These are phyloP conservation scores for Alnus glutinosa DNA, from an alignment of 306 rosid species.

Conservation along the genomic window DNA sequence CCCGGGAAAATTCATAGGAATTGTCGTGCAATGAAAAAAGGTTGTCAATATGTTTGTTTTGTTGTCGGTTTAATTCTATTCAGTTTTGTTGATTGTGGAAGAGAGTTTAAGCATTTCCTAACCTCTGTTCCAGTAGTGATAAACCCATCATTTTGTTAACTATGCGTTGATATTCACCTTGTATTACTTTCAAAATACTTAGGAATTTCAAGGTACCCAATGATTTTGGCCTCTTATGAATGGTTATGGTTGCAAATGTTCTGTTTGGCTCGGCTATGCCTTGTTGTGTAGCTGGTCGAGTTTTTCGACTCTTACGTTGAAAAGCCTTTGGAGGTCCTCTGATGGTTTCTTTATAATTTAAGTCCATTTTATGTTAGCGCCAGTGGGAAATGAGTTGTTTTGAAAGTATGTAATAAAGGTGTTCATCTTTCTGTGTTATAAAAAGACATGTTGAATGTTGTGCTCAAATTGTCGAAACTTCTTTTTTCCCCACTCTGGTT, in stretches of 20 bases:
- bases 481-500: background rate
- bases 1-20: background rate
- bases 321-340: no score
- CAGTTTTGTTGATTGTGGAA: background rate
- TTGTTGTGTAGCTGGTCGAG: no score
- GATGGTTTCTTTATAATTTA: no score
- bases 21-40: background rate
- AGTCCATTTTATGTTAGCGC: background rate
- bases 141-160: background rate
- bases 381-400: background rate
- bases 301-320: no score
- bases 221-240: background rate
- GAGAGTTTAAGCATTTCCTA: background rate
- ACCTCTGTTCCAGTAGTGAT: background rate
- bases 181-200: background rate
- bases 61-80: background rate
- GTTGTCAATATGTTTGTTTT: background rate
- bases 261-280: no score
- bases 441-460: background rate
- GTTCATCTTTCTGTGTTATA: background rate
- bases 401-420: background rate
- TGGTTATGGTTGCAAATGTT: no score
- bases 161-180: background rate
- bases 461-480: background rate
- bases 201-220: no score